Conservation (phyloP, 2,329 filamentous ascomycete genomes). For the Aspergillus hiratsukae region DNA sequence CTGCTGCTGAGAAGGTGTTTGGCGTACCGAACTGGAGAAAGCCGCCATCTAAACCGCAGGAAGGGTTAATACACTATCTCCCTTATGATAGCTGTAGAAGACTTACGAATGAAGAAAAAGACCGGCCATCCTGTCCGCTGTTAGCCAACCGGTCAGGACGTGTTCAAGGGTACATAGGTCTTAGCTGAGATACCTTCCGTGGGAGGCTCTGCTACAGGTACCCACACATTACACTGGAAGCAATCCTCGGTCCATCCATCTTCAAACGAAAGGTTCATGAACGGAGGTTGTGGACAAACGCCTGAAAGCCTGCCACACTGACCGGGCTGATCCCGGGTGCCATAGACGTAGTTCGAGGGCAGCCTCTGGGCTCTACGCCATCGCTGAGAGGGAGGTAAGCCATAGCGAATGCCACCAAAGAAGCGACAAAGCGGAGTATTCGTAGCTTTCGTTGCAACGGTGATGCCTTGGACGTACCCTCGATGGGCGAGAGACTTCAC, state of each 20-base stretch:
- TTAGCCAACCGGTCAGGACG: background rate
- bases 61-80: background rate
- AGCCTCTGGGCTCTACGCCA: slow-evolving; percentile 49
- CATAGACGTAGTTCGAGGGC: slow-evolving; percentile 48
- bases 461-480: slow-evolving; percentile 49
- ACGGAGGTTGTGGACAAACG: slow-evolving; percentile 50
- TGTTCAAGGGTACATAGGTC: background rate
- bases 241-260: slow-evolving; percentile 50
- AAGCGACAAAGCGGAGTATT: slow-evolving; percentile 43
- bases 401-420: slow-evolving; percentile 55
- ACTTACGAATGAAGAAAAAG: slow-evolving; percentile 53
- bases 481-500: slow-evolving; percentile 30
- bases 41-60: slow-evolving; percentile 44
- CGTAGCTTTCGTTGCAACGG: slow-evolving; percentile 33
- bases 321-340: slow-evolving; percentile 46
- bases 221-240: slow-evolving; percentile 53
- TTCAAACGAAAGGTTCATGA: slow-evolving; percentile 21
- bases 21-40: slow-evolving; percentile 55
- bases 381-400: slow-evolving; percentile 47
- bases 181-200: slow-evolving; percentile 21
- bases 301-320: slow-evolving; percentile 36
- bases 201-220: slow-evolving; percentile 46
- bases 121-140: slow-evolving; percentile 50
- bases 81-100: background rate
- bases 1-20: slow-evolving; percentile 43